Evolutionary conservation across 2,329 filamentous ascomycete genomes (phyloP).

Genomic region (Cercospora beticola): DNA sequence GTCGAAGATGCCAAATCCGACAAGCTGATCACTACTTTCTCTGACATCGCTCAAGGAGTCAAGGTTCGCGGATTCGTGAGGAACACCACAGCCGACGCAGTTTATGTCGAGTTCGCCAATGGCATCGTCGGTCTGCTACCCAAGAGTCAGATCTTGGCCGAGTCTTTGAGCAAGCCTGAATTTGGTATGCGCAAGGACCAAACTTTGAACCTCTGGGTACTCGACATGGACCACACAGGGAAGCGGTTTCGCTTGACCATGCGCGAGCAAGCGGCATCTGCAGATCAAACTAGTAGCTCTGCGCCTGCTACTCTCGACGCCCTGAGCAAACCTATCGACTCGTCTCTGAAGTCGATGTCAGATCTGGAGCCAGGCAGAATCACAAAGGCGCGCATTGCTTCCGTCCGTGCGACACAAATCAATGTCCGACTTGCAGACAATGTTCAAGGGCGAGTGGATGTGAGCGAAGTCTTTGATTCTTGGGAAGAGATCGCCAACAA

Average conservation of each 20-base stretch:
- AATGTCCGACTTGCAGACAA: conserved; percentile 88
- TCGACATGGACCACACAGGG: conserved; percentile 68
- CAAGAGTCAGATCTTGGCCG: conserved; percentile 72
- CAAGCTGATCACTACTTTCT: conserved; percentile 69
- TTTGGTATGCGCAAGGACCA: conserved; percentile 80
- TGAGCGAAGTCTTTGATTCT: conserved; percentile 83
- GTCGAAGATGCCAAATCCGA: conserved; percentile 71
- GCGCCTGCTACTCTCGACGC: conserved; percentile 23
- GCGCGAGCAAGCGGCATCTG: conserved; percentile 48
- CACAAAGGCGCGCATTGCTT: conserved; percentile 75
- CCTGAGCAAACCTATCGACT: conserved; percentile 63
- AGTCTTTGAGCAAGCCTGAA: conserved; percentile 64
- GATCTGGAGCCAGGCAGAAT: conserved; percentile 73
- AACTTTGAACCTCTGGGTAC: conserved; percentile 69
- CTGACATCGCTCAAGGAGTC: conserved; percentile 68
- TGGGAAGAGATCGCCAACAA: conserved; percentile 84
- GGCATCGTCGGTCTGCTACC: conserved; percentile 76
- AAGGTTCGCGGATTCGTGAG: conserved; percentile 76
- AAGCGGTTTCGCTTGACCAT: conserved; percentile 68
- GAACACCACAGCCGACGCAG: conserved; percentile 75
- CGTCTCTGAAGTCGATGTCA: conserved; percentile 61
- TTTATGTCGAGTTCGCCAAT: conserved; percentile 86
- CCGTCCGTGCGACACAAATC: conserved; percentile 85
- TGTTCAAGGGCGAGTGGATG: conserved; percentile 86
- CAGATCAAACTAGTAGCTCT: conserved; percentile 26